Evolutionary conservation across 441 rosid genomes (phyloP), one percentile per base, ranked within the genome.

Genomic region (Kokia cookei): DNA sequence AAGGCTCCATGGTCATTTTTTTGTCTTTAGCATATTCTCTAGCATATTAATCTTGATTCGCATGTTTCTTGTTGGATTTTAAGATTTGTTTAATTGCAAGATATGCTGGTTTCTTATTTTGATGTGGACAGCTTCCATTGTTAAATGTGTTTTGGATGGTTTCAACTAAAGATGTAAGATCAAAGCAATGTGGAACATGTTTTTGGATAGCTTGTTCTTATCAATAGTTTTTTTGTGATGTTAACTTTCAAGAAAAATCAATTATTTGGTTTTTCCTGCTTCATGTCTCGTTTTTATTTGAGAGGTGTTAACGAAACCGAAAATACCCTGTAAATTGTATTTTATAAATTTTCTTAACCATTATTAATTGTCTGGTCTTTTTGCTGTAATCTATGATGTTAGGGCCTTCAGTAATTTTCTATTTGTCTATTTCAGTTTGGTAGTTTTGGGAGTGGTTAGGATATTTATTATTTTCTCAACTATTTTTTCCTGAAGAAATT

Each of bases 401-500:
- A 37, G 6, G 65, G 35, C 40, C 32, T 60, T 7, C 43, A 7
- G 45, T 51, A 17, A 10, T 69, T 32, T 53, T 17, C n/a, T 32
- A 22, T n/a, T 35, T 72, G 76, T 74, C 69, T 24, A 57, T 55
- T 77, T 72, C 50, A 26, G 65, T 40, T 76, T 57, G 59, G 65
- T 50, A 68, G 68, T 26, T 42, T 42, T 63, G 32, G 17, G 65
- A 68, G 69, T 65, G 72, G 79, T 76, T 86, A 43, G 53, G 75
- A 51, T 69, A 64, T 74, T 78, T 74, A 27, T 32, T 48, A 15
- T 69, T 24, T 57, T 65, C 27, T 37, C 65, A 17, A 47, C 19
- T 53, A 61, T 24, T 13, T 71, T 62, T 13, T 48, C 37, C 61
- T 64, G 2, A 11, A 63, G 64, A 3, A 40, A 12, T 69, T 74